Conservation (phyloP, 805 yeast genomes). For the Tetrapisispora fleetii region DNA sequence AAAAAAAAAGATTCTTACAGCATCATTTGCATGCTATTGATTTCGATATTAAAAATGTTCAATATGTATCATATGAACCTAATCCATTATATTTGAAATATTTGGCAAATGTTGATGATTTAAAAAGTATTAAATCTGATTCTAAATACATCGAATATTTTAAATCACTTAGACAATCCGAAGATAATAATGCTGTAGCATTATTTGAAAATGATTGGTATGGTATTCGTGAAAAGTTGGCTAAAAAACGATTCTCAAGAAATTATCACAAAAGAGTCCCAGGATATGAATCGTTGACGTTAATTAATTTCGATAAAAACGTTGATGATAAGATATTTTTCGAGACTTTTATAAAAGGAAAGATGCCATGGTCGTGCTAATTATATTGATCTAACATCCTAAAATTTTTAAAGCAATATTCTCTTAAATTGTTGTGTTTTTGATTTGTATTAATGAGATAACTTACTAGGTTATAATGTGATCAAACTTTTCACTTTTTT, state of each 20-base stretch:
- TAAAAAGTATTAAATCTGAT: background rate
- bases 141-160: conserved; percentile 32
- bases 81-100: conserved; percentile 25
- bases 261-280: conserved; percentile 46
- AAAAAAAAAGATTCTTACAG: conserved; percentile 46
- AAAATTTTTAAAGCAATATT: no score
- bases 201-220: conserved; percentile 47
- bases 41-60: conserved; percentile 30
- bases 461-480: no score
- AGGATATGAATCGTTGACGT: conserved; percentile 23
- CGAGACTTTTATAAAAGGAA: conserved; percentile 13
- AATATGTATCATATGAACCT: conserved; percentile 54
- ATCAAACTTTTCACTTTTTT: no score
- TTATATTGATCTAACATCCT: no score
- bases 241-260: conserved; percentile 40
- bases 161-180: conserved; percentile 38
- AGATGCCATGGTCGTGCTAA: conserved; percentile 26
- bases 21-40: conserved; percentile 46
- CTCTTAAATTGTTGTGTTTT: no score
- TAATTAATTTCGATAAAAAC: conserved; percentile 7
- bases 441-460: no score
- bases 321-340: conserved; percentile 14
- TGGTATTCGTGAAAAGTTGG: conserved; percentile 39
- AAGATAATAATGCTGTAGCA: conserved; percentile 43
- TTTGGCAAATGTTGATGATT: background rate